Evolutionary conservation across 768 basidiomycete genomes (phyloP), one percentile per base, ranked within the genome.

Genomic region (Macrolepiota fuliginosa): DNA sequence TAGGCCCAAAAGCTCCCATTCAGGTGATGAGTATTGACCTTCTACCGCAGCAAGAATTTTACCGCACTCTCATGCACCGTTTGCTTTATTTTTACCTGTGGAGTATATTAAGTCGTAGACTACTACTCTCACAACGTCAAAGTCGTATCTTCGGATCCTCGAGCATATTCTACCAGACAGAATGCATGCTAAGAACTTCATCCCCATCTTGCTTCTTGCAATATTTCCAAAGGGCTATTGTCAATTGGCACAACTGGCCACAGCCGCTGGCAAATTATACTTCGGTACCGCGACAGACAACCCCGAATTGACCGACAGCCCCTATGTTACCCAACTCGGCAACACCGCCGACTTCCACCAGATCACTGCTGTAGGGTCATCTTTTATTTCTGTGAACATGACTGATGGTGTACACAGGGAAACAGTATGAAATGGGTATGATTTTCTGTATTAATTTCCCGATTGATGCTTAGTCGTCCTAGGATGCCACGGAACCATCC

Each of bases 401-500:
- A 19, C 36, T 27, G 5, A 19, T 56, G 37, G 11, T 54, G 22
- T 9, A 32, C 49, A 0, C 49, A 73, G 72, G 67, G 72, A 6
- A 83, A 83, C 64, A 78, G 74, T 62, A 82, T 83, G 82, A 84
- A 84, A 79, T 84, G 82, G 42, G 42, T 45, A n/a, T 10, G 2
- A 19, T 19, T 5, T 19, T 9, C n/a, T 7, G 42, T 19, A 19
- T 45, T n/a, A 17, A n/a, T 45, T 10, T 6, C 3, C 42, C 17
- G 9, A 45, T 6, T 6, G 19, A 19, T 7, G 2, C 17, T 22
- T 17, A n/a, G 17, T 15, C 42, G 15, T 15, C 2, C 15, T 19
- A 45, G 83, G 81, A 82, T 61, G 79, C 81, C 4, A 83, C 81
- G 5, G 83, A 86, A 65, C 83, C 83, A 15, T 65, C 68, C 1